Evolutionary conservation across 2,329 filamentous ascomycete species (phyloP).

Genomic region (Fusarium pseudograminearum): DNA sequence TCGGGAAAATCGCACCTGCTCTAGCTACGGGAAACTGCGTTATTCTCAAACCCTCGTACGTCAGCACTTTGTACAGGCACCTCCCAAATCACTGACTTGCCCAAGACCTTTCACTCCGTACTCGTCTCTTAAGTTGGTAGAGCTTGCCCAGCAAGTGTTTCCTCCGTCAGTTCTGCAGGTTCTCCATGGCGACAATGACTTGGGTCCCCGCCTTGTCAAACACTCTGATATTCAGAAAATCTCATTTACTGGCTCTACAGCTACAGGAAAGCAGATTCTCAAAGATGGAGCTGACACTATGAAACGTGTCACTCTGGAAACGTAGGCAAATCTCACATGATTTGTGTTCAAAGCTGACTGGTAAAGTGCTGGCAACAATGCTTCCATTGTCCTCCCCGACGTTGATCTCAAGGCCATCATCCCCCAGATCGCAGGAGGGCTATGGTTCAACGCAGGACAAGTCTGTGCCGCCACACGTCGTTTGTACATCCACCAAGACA

Average conservation of each 20-base stretch:
- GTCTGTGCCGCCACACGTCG: slow-evolving; percentile 9
- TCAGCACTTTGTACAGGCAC: fast-evolving
- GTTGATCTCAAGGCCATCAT: neutral
- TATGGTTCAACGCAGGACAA: slow-evolving; percentile 13
- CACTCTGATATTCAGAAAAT: slow-evolving; percentile 2
- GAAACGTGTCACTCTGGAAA: slow-evolving; percentile 9
- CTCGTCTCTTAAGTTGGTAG: neutral
- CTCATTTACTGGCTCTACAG: slow-evolving; percentile 3
- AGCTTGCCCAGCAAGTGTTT: slow-evolving; percentile 9
- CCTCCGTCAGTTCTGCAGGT: slow-evolving; percentile 6
- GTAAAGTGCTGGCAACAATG: slow-evolving; percentile 6
- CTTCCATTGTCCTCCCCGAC: slow-evolving; percentile 1
- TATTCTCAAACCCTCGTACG: slow-evolving; percentile 9
- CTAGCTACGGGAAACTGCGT: slow-evolving; percentile 6
- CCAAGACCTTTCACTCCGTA: neutral
- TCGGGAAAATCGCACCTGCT: slow-evolving; percentile 14
- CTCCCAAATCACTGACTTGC: neutral
- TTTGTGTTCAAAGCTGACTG: neutral
- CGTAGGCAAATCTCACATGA: neutral
- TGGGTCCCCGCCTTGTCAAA: slow-evolving; percentile 1
- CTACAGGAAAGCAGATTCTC: slow-evolving; percentile 8
- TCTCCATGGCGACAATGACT: neutral
- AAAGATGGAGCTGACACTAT: slow-evolving; percentile 1
- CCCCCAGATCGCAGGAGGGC: neutral
- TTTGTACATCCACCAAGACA: slow-evolving; percentile 4